Evolutionary conservation across 805 yeast species (phyloP).

Genomic region (Starmerella potacharoeniae): DNA sequence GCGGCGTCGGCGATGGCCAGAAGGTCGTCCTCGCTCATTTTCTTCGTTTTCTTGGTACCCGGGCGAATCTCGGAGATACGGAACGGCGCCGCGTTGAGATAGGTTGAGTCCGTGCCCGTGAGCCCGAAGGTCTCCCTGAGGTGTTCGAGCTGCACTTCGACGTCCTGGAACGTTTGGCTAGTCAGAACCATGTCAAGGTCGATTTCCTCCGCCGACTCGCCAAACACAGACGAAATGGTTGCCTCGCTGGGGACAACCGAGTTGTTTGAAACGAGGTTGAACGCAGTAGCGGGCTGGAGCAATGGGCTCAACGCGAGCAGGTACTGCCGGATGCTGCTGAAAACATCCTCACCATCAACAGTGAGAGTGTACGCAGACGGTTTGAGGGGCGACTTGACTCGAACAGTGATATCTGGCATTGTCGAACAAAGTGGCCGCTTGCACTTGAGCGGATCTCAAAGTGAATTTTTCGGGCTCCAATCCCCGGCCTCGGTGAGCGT

Average conservation of each 20-base stretch:
- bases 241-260: slow-evolving; percentile 30
- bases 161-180: slow-evolving; percentile 49
- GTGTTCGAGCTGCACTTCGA: slow-evolving; percentile 50
- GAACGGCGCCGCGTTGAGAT: slow-evolving; percentile 36
- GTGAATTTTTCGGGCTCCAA: slow-evolving; percentile 1
- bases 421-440: neutral
- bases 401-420: slow-evolving; percentile 15
- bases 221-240: slow-evolving; percentile 1
- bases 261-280: slow-evolving; percentile 33
- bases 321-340: slow-evolving; percentile 48
- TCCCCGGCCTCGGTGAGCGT: neutral
- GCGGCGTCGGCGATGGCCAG: slow-evolving; percentile 8
- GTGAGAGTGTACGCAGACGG: slow-evolving; percentile 21
- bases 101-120: slow-evolving; percentile 37
- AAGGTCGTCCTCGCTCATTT: slow-evolving; percentile 9
- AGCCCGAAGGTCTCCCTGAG: slow-evolving; percentile 51
- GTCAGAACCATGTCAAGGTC: slow-evolving; percentile 39
- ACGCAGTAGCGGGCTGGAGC: slow-evolving; percentile 49
- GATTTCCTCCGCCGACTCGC: slow-evolving; percentile 23
- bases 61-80: slow-evolving; percentile 17
- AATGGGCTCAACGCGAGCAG: slow-evolving; percentile 47
- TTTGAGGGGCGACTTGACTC: slow-evolving; percentile 20
- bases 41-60: slow-evolving; percentile 16
- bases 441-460: neutral
- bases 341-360: slow-evolving; percentile 34